Percentiles rank a stretch among this genome's conserved stretches.
Conservation (phyloP, 208 protist species). For the Trypanosoma lewisi region DNA sequence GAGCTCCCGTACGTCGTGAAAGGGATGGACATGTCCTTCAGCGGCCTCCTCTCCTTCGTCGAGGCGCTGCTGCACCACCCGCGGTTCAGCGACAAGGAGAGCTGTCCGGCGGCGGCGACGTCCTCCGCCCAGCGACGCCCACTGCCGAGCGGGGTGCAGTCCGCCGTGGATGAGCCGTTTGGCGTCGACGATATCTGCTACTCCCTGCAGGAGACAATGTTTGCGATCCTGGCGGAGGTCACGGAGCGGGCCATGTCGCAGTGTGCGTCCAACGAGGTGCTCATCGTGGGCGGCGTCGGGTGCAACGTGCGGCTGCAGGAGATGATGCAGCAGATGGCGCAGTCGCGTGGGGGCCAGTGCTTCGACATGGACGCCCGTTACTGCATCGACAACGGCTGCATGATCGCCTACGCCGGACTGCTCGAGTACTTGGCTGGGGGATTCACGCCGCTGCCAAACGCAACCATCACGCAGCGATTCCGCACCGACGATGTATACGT, state of each 20-base stretch:
- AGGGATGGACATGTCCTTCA: conserved; percentile 98
- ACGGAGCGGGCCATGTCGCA: conserved; percentile 99
- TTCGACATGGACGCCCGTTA: conserved; percentile 97
- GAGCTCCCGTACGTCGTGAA: conserved; percentile 98
- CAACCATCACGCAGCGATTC: conserved; percentile 86
- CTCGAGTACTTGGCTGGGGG: conserved; percentile 84
- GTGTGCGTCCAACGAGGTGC: conserved; percentile 91
- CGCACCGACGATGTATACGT: conserved; percentile 97
- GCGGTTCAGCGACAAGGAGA: conserved; percentile 51
- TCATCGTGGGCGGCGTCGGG: conserved; percentile 99
- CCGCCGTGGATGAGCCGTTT: conserved; percentile 65
- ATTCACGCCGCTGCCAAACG: conserved; percentile 68
- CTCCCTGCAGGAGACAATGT: conserved; percentile 98
- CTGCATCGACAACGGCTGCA: conserved; percentile 99
- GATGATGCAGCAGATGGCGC: conserved; percentile 95
- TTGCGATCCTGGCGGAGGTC: conserved; percentile 99
- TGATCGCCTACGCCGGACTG: conserved; percentile 99
- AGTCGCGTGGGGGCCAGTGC: conserved; percentile 83
- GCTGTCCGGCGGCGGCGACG: conserved; percentile 2
- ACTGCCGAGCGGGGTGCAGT: conserved; percentile 28
- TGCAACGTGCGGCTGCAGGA: conserved; percentile 97
- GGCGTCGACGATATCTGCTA: conserved; percentile 97
- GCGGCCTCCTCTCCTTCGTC: conserved; percentile 92
- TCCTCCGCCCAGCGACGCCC: conserved; percentile 28
- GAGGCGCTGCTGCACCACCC: conserved; percentile 74